Conservation (phyloP, 177 flowering plant genomes). For the Tripterygium wilfordii region DNA sequence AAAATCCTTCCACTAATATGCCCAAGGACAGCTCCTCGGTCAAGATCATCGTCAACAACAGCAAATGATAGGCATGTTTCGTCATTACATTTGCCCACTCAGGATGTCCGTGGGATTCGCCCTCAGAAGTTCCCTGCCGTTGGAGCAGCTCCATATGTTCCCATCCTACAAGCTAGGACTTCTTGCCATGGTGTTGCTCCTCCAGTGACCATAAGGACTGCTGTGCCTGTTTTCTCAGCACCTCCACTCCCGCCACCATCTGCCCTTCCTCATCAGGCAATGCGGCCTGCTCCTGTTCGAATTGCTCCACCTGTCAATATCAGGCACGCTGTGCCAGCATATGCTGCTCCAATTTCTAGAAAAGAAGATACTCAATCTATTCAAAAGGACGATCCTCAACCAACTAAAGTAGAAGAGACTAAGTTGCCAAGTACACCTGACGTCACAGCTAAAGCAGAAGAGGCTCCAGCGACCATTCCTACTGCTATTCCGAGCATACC, state of each 20-base stretch:
- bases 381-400: background rate
- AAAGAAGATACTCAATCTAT: slow-evolving; percentile 12
- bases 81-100: background rate
- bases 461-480: background rate
- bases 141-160: slow-evolving; percentile 73
- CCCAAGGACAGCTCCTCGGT: slow-evolving; percentile 42
- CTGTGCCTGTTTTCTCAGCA: slow-evolving; percentile 79
- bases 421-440: too few relatives aligned
- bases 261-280: slow-evolving; percentile 17
- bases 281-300: slow-evolving; percentile 21
- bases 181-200: slow-evolving; percentile 69
- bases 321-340: slow-evolving; percentile 35
- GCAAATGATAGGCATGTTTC: slow-evolving; percentile 16
- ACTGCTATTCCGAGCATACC: background rate
- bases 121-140: slow-evolving; percentile 53
- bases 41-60: slow-evolving; percentile 19
- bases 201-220: slow-evolving; percentile 78
- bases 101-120: slow-evolving; percentile 32
- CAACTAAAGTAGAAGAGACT: too few relatives aligned
- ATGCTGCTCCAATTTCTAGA: slow-evolving; percentile 25
- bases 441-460: too few relatives aligned
- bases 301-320: slow-evolving; percentile 41
- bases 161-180: slow-evolving; percentile 45
- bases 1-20: slow-evolving; percentile 78
- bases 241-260: slow-evolving; percentile 47